phyloP scores from a whole-genome alignment of 1,139 yeast genomes.

The Hansenula lynferdii region DNA sequence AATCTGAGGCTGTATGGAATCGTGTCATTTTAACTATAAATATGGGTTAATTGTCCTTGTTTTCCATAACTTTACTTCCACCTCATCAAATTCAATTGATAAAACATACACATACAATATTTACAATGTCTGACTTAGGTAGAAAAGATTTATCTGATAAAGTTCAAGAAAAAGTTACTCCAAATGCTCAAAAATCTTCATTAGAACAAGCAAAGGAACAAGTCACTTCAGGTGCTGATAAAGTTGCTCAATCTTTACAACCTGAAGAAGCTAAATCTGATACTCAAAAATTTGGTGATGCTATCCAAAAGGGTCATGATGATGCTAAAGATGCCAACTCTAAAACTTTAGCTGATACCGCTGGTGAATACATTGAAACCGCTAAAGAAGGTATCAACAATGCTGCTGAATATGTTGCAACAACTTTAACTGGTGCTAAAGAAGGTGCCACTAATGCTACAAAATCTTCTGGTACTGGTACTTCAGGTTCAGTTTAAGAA shows the following conservation, averaged over 20 bases:
- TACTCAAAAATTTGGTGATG: constrained; percentile 64
- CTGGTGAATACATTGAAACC: constrained; percentile 52
- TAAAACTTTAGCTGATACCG: constrained; percentile 48
- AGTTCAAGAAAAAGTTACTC: constrained; percentile 60
- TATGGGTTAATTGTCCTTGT: neutral
- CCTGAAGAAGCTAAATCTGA: constrained; percentile 67
- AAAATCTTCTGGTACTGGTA: constrained; percentile 26
- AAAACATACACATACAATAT: neutral
- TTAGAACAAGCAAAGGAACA: constrained; percentile 67
- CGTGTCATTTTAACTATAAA: neutral
- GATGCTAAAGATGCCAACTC: constrained; percentile 37
- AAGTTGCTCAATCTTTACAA: constrained; percentile 49
- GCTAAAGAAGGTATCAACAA: constrained; percentile 59
- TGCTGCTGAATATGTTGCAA: constrained; percentile 59
- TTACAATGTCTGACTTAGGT: constrained; percentile 64
- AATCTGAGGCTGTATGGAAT: neutral
- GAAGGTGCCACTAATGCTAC: constrained; percentile 56
- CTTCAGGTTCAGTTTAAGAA: neutral
- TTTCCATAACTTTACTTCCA: neutral
- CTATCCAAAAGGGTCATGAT: constrained; percentile 43
- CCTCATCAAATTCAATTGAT: neutral
- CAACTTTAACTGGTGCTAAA: constrained; percentile 54
- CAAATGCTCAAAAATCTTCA: constrained; percentile 65
- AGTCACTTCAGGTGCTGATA: constrained; percentile 63
- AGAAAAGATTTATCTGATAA: constrained; percentile 76